A percentile compares a stretch with the other conserved stretches of the same genome.
Evolutionary conservation across 2,329 filamentous ascomycete species (phyloP).

Genomic region (Dryadomyces quercus-mongolicae): DNA sequence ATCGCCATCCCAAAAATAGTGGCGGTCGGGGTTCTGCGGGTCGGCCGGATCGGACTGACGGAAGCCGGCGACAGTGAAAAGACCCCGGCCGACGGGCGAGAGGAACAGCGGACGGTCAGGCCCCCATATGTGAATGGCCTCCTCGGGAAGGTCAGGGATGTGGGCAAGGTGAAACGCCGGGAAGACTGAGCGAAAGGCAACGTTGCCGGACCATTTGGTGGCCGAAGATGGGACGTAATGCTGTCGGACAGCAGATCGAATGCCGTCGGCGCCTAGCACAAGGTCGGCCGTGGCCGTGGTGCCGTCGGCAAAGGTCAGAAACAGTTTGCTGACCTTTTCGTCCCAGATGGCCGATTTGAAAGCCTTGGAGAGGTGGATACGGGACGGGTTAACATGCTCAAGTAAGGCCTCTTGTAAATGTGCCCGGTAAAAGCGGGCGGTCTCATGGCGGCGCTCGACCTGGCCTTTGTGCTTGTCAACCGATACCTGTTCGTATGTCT

Average conservation of each 20-base stretch:
- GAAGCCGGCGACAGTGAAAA: conserved; percentile 31
- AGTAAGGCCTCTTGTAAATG: conserved; percentile 37
- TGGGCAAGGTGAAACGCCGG: conserved; percentile 25
- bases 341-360: conserved; percentile 23
- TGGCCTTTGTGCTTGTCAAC: conserved; percentile 27
- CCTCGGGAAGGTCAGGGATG: conserved; percentile 25
- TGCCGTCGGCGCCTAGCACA: conserved; percentile 39
- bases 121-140: conserved; percentile 32
- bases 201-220: conserved; percentile 29
- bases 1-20: conserved; percentile 5
- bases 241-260: conserved; percentile 32
- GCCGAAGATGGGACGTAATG: conserved; percentile 29
- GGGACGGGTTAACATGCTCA: conserved; percentile 27
- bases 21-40: conserved; percentile 19
- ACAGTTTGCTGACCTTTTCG: conserved; percentile 13
- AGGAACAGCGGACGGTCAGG: conserved; percentile 27
- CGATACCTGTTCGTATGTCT: conserved; percentile 30
- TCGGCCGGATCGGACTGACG: conserved; percentile 14
- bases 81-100: conserved; percentile 25
- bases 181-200: conserved; percentile 32
- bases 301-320: conserved; percentile 33
- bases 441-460: conserved; percentile 24
- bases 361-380: conserved; percentile 30
- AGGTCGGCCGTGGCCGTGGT: conserved; percentile 29
- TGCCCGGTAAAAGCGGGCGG: conserved; percentile 32